Evolutionary conservation across 2,329 filamentous ascomycete species (phyloP), one percentile per base, ranked within the genome.

Genomic region (Aspergillus pseudotamarii): DNA sequence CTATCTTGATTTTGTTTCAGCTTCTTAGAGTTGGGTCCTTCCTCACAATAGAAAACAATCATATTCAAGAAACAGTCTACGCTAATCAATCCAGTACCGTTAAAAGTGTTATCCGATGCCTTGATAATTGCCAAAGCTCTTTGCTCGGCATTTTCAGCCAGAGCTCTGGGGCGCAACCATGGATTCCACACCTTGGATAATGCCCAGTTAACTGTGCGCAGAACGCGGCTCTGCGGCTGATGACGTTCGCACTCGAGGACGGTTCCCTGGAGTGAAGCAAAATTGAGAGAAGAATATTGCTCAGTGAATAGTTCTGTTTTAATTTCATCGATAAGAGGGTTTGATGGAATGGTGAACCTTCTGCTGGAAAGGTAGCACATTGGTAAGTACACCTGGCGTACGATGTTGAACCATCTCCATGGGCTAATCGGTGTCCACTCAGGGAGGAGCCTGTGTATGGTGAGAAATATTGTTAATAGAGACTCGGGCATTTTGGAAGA

Each of bases 301-400:
- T 48, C 14, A 4, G 41, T 19, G 21, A 46, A 48, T 10, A 58
- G n/a, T 9, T 48, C 56, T 5, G 26, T 10, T 23, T 41, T 19
- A 9, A 58, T 45, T n/a, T 58, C 6, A 16, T 58, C 56, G 1
- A 58, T 8, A 9, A 58, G 56, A 23, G 23, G 23, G n/a, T 58
- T 58, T 12, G 56, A 45, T 19, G 41, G 56, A 1, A 58, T 21
- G 4, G 56, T 58, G n/a, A 48, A 58, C 26, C 38, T 28, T 21
- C n/a, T 23, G n/a, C 38, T 26, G 6, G 56, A 46, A 23, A 58
- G 56, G n/a, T 58, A 58, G 41, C 16, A n/a, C 41, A 58, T 58
- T 3, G 14, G 16, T 6, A 58, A 14, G 23, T 58, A 58, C 2
- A 58, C 56, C 10, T 46, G 38, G 14, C 56, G 41, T n/a, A 41